Evolutionary conservation across 2,329 filamentous ascomycete genomes (phyloP).

Genomic region (Stemphylium lycopersici): DNA sequence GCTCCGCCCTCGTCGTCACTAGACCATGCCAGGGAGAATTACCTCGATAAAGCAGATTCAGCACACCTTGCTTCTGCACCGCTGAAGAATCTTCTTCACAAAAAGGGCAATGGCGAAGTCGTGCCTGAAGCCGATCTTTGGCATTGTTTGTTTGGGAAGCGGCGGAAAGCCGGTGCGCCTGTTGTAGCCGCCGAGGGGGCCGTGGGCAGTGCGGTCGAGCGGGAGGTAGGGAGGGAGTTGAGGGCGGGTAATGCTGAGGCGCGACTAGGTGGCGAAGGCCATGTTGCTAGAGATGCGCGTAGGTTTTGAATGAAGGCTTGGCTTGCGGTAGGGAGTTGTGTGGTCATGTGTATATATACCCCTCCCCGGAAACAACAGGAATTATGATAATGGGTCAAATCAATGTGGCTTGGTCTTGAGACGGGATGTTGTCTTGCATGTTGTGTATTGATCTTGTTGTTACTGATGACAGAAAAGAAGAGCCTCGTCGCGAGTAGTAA

Average conservation of each 20-base stretch:
- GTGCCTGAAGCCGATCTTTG: conserved; percentile 82
- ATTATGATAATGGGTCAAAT: too few species aligned
- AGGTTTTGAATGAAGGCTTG: too few species aligned
- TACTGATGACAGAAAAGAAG: too few species aligned
- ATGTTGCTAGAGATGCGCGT: not conserved
- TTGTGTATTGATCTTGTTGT: not conserved
- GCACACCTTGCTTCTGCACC: conserved; percentile 78
- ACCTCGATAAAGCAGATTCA: conserved; percentile 83
- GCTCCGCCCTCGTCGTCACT: conserved; percentile 24
- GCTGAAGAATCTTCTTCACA: conserved; percentile 73
- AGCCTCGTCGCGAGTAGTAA: too few species aligned
- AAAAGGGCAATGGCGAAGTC: conserved; percentile 75
- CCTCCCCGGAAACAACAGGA: too few species aligned
- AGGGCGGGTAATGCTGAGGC: conserved; percentile 62
- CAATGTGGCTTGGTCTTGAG: too few species aligned
- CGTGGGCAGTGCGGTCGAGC: conserved; percentile 49
- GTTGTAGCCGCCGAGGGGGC: conserved; percentile 20
- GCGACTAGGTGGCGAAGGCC: not conserved
- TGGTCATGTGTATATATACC: too few species aligned
- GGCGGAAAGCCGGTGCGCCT: not conserved
- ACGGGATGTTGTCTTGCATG: not conserved
- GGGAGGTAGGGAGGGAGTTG: conserved; percentile 58
- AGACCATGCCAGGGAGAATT: conserved; percentile 58
- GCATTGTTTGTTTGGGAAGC: conserved; percentile 81
- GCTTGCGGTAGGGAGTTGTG: not conserved